These are phyloP conservation scores for Lolium multiflorum DNA, from an alignment of 176 grass and related monocot genomes.

Conservation along the genomic window DNA sequence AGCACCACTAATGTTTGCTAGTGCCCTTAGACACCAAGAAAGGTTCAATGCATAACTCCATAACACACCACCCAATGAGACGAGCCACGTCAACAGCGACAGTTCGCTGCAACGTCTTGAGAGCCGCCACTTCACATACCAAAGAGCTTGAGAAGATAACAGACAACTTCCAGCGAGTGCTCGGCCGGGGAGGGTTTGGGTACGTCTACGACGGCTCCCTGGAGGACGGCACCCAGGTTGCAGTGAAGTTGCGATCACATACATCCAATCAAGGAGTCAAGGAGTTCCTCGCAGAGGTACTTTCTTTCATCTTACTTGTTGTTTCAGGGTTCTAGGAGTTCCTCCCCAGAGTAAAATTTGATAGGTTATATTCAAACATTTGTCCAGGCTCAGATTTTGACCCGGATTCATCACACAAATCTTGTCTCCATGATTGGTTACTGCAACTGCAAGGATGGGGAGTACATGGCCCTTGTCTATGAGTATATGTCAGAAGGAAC, in stretches of 20 bases:
- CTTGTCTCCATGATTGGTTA: not conserved
- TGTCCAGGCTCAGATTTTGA: conserved; percentile 1
- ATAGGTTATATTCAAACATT: not conserved
- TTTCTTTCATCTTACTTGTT: not conserved
- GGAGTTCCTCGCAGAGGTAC: not conserved
- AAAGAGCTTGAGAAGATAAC: not conserved
- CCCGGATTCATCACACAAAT: not conserved
- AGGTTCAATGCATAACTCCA: not conserved
- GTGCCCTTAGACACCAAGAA: not conserved
- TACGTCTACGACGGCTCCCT: not conserved
- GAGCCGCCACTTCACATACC: not conserved
- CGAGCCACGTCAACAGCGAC: not conserved
- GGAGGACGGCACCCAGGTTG: not conserved
- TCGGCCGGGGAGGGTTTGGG: not conserved
- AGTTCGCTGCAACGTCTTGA: not conserved
- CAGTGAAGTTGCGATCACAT: not conserved
- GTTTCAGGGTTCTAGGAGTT: not conserved
- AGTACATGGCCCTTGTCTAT: not conserved
- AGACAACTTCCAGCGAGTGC: not conserved
- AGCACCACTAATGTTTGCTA: not conserved
- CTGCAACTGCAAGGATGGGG: not conserved
- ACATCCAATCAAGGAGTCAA: not conserved
- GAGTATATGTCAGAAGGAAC: not conserved
- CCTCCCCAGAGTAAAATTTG: not conserved
- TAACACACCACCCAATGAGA: not conserved